These are phyloP conservation scores for Calonectria multiphialidica DNA, from an alignment of 2,329 filamentous ascomycete species.

Conservation along the genomic window DNA sequence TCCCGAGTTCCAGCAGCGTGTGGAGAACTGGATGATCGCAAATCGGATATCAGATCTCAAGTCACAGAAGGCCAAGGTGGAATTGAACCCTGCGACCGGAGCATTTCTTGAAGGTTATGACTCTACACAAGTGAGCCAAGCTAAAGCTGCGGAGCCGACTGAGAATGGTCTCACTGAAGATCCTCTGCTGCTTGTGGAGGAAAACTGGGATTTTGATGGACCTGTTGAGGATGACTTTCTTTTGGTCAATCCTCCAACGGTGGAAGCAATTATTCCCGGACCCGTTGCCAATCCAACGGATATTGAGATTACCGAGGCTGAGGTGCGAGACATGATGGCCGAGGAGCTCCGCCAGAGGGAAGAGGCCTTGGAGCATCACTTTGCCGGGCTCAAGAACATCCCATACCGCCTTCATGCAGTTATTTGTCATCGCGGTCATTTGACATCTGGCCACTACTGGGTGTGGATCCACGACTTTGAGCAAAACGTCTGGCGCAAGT, in stretches of 20 bases:
- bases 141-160: background rate
- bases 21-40: conserved; percentile 81
- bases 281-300: conserved; percentile 23
- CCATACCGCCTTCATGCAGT: conserved; percentile 90
- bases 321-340: conserved; percentile 58
- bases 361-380: conserved; percentile 40
- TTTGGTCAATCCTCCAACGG: conserved; percentile 39
- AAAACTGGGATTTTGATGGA: conserved; percentile 55
- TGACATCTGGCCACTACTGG: conserved; percentile 91
- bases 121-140: conserved; percentile 10
- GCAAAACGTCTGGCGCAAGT: conserved; percentile 86
- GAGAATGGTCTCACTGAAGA: conserved; percentile 16
- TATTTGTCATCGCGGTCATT: conserved; percentile 86
- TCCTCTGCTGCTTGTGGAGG: conserved; percentile 28
- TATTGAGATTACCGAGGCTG: conserved; percentile 37
- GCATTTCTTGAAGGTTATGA: conserved; percentile 44
- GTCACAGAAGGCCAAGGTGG: conserved; percentile 47
- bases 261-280: background rate
- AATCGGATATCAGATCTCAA: conserved; percentile 70
- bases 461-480: conserved; percentile 95
- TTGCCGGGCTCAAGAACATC: conserved; percentile 69
- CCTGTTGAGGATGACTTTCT: conserved; percentile 52
- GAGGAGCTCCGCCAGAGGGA: conserved; percentile 53
- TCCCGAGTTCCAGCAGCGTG: conserved; percentile 72
- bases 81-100: conserved; percentile 41